Conservation (phyloP, 2,329 filamentous ascomycete genomes). For the Dactylonectria macrodidyma region DNA sequence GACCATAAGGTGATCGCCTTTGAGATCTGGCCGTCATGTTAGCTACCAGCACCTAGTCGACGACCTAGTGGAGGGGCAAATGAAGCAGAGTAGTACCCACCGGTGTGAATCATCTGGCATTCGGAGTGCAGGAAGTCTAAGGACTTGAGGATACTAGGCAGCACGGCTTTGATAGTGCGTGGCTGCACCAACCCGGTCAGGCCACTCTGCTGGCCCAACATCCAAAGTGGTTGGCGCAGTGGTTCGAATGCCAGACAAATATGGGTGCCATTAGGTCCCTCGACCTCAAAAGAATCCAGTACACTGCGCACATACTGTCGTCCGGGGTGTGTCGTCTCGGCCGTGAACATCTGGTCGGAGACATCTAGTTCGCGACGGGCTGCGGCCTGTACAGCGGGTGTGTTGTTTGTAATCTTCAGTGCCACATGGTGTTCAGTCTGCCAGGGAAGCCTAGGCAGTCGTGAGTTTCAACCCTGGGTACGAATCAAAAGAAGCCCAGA, state of each 20-base stretch:
- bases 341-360: slow-evolving; percentile 42
- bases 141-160: slow-evolving; percentile 55
- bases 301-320: slow-evolving; percentile 40
- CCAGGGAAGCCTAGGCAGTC: slow-evolving; percentile 41
- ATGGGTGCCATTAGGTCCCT: slow-evolving; percentile 38
- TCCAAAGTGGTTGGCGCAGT: slow-evolving; percentile 46
- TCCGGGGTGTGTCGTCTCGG: slow-evolving; percentile 40
- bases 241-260: slow-evolving; percentile 45
- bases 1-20: slow-evolving; percentile 46
- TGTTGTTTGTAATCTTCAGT: slow-evolving; percentile 49
- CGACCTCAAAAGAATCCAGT: slow-evolving; percentile 44
- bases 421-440: slow-evolving; percentile 45
- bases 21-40: slow-evolving; percentile 37
- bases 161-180: slow-evolving; percentile 41
- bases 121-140: slow-evolving; percentile 59
- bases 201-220: slow-evolving; percentile 44
- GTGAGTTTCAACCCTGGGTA: background rate
- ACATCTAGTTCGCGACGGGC: slow-evolving; percentile 45
- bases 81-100: slow-evolving; percentile 40
- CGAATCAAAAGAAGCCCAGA: slow-evolving; percentile 1
- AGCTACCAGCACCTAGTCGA: background rate
- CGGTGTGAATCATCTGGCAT: slow-evolving; percentile 58
- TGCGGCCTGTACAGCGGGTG: slow-evolving; percentile 39
- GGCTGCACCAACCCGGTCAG: slow-evolving; percentile 38
- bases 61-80: fast-evolving